phyloP scores from a whole-genome alignment of 176 grass and related monocot genomes.

The Aegilops sharonensis region DNA sequence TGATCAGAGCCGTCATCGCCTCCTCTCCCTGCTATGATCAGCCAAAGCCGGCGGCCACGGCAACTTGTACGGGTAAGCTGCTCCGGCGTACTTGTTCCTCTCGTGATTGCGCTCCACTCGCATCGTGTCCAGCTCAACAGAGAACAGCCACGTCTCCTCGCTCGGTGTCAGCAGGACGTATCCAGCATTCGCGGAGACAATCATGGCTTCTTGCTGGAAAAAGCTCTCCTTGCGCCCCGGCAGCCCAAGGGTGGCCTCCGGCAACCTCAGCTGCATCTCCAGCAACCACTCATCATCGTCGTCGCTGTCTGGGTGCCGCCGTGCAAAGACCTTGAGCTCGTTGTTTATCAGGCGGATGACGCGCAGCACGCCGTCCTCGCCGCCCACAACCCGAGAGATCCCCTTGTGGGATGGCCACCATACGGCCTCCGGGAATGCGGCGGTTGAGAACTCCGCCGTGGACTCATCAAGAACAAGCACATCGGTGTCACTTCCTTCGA shows the following conservation, averaged over 20 bases:
- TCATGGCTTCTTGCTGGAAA: neutral
- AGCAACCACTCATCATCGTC: neutral
- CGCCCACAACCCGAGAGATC: neutral
- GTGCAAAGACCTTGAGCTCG: neutral
- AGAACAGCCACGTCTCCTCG: slow-evolving; percentile 15
- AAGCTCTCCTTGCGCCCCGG: neutral
- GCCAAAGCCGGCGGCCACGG: too few relatives aligned
- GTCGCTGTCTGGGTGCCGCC: neutral
- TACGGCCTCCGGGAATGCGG: neutral
- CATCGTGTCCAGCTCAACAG: slow-evolving; percentile 8
- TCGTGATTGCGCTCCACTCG: neutral
- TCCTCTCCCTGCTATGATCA: too few relatives aligned
- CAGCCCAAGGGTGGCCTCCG: neutral
- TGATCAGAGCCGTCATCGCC: too few relatives aligned
- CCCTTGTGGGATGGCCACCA: neutral
- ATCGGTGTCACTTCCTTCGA: neutral
- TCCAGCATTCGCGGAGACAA: neutral
- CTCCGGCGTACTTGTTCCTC: too few relatives aligned
- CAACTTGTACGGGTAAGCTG: too few relatives aligned
- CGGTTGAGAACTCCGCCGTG: neutral
- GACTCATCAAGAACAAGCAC: slow-evolving; percentile 3
- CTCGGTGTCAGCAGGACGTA: neutral
- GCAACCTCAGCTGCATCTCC: neutral
- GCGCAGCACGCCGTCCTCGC: neutral
- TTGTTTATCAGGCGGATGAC: neutral